phyloP scores from a whole-genome alignment of 1,284 basidiomycete species.

The Ganoderma resinaceum region DNA sequence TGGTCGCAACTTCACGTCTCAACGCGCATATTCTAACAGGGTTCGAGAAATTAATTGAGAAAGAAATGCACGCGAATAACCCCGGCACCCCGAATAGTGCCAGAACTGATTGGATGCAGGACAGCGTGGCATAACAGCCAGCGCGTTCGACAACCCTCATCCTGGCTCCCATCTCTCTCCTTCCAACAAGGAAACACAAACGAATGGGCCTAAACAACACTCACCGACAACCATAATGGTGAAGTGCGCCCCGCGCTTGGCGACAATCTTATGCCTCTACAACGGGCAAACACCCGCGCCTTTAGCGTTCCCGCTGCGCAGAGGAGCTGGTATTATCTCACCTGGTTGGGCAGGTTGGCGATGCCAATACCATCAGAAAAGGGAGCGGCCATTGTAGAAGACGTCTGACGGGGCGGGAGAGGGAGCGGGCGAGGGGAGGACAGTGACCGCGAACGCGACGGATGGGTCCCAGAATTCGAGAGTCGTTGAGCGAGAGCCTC shows the following conservation, averaged over 20 bases:
- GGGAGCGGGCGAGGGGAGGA: constrained; percentile 1
- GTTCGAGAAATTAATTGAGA: too few relatives aligned
- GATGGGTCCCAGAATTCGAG: constrained; percentile 23
- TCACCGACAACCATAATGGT: constrained; percentile 99
- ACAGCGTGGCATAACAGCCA: constrained; percentile 19
- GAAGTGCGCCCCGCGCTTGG: constrained; percentile 96
- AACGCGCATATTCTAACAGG: not conserved
- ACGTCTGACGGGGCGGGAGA: not conserved
- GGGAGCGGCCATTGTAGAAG: constrained; percentile 31
- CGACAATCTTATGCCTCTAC: constrained; percentile 95
- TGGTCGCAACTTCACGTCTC: not conserved
- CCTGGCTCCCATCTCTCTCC: not conserved
- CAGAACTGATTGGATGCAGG: constrained; percentile 1
- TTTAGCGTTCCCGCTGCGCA: constrained; percentile 16
- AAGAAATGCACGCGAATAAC: not conserved
- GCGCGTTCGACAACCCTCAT: too few relatives aligned
- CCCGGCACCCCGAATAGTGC: not conserved
- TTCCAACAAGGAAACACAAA: not conserved
- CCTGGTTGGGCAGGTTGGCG: constrained; percentile 98
- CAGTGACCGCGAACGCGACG: constrained; percentile 7
- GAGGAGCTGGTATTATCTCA: constrained; percentile 43
- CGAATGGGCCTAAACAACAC: constrained; percentile 41
- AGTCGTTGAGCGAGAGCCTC: constrained; percentile 13
- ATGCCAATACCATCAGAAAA: constrained; percentile 81
- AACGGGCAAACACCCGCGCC: constrained; percentile 30